Evolutionary conservation across 306 rosid species (phyloP).

Genomic region (Vicia villosa): DNA sequence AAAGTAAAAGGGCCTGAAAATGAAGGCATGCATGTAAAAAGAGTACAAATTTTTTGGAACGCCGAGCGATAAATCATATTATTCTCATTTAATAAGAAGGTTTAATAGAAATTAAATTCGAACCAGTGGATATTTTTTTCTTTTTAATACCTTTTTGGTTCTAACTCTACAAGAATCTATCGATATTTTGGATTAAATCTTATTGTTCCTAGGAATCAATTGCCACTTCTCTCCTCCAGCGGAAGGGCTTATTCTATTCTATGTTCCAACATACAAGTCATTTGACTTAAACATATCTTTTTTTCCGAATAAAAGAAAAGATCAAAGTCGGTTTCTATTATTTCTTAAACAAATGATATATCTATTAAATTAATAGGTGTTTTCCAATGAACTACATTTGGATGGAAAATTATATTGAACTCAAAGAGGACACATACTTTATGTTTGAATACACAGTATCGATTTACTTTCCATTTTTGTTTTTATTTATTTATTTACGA

Average conservation of each 20-base stretch:
- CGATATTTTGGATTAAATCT: background rate
- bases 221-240: background rate
- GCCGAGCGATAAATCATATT: slow-evolving; percentile 32
- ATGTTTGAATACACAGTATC: background rate
- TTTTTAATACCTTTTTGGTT: background rate
- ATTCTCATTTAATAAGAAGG: background rate
- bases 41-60: slow-evolving; percentile 18
- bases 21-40: slow-evolving; percentile 29
- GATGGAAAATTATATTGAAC: background rate
- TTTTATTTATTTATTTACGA: background rate
- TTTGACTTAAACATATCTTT: background rate
- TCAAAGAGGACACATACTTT: background rate
- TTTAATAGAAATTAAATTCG: too few species aligned
- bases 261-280: background rate
- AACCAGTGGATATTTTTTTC: too few species aligned
- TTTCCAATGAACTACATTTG: background rate
- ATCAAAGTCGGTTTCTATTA: too few species aligned
- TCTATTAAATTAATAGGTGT: background rate
- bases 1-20: slow-evolving; percentile 65
- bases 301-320: too few species aligned
- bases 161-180: background rate
- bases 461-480: background rate
- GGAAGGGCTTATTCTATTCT: background rate
- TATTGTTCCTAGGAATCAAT: too few species aligned
- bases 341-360: too few species aligned